Conservation (phyloP, 345 rosid species). For the Geranium rotundifolium region DNA sequence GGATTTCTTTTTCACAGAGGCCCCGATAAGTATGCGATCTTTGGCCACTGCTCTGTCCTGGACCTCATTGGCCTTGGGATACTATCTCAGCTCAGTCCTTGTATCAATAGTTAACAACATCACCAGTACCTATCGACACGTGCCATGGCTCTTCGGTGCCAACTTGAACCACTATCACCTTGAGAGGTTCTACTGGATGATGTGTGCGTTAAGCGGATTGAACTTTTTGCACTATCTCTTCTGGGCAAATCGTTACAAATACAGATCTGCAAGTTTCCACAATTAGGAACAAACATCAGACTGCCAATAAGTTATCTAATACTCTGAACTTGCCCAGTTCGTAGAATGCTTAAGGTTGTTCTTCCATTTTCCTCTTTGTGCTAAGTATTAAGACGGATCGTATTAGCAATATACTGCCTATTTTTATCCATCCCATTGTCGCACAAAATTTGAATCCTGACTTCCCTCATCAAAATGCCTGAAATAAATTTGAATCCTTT, state of each 20-base stretch:
- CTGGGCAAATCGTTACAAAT: slow-evolving; percentile 70
- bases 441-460: too few species aligned
- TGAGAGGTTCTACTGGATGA: slow-evolving; percentile 79
- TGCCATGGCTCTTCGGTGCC: slow-evolving; percentile 66
- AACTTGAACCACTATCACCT: slow-evolving; percentile 71
- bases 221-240: slow-evolving; percentile 72
- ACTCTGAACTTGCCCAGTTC: too few species aligned
- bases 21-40: slow-evolving; percentile 74
- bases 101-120: slow-evolving; percentile 43
- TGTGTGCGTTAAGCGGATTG: slow-evolving; percentile 58
- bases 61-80: slow-evolving; percentile 93
- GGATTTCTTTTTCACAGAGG: slow-evolving; percentile 90
- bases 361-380: too few species aligned
- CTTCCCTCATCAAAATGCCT: too few species aligned
- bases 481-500: too few species aligned
- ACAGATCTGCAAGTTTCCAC: slow-evolving; percentile 20
- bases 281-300: neutral
- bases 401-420: too few species aligned
- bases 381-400: too few species aligned
- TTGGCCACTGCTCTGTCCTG: slow-evolving; percentile 83
- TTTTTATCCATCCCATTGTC: too few species aligned
- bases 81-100: slow-evolving; percentile 75
- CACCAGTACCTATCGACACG: slow-evolving; percentile 27
- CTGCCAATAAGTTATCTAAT: neutral
- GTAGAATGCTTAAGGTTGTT: too few species aligned